These are phyloP conservation scores for Chaetoceros muelleri DNA, from an alignment of 108 stramenopile species.

Conservation along the genomic window DNA sequence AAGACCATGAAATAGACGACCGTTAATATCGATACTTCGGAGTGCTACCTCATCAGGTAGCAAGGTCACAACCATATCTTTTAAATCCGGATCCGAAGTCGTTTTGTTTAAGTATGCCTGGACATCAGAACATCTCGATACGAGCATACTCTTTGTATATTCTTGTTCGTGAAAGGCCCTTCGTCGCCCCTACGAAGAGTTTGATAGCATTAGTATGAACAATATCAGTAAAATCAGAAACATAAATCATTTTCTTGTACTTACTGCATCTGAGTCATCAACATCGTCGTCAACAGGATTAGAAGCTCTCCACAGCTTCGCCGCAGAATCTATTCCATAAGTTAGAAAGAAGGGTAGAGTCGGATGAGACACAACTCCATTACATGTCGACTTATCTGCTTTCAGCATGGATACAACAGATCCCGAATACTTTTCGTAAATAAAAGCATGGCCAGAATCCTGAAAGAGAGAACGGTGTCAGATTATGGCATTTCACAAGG, in stretches of 20 bases:
- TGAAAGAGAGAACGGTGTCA: too few relatives aligned
- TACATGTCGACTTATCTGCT: conserved; percentile 68
- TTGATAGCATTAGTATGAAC: background rate
- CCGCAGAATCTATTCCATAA: conserved; percentile 81
- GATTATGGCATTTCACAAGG: too few relatives aligned
- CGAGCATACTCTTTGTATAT: conserved; percentile 45
- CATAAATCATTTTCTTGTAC: conserved; percentile 2
- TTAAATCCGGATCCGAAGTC: background rate
- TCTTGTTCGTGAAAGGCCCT: conserved; percentile 13
- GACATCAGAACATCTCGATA: conserved; percentile 18
- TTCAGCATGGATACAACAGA: conserved; percentile 55
- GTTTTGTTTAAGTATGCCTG: background rate
- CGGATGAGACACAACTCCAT: conserved; percentile 75
- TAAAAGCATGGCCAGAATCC: conserved; percentile 76
- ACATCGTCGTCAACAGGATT: conserved; percentile 50
- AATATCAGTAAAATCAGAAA: background rate
- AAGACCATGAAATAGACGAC: background rate
- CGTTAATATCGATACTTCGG: background rate
- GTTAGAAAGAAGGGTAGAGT: conserved; percentile 60
- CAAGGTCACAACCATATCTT: conserved; percentile 11
- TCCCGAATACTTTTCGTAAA: conserved; percentile 53
- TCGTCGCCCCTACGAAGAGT: conserved; percentile 12
- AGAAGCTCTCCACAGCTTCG: conserved; percentile 74
- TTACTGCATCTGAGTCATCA: conserved; percentile 52
- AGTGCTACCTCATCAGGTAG: conserved; percentile 49